Evolutionary conservation across 352 stramenopile species (phyloP).

Genomic region (Globisporangium orthogonon): DNA sequence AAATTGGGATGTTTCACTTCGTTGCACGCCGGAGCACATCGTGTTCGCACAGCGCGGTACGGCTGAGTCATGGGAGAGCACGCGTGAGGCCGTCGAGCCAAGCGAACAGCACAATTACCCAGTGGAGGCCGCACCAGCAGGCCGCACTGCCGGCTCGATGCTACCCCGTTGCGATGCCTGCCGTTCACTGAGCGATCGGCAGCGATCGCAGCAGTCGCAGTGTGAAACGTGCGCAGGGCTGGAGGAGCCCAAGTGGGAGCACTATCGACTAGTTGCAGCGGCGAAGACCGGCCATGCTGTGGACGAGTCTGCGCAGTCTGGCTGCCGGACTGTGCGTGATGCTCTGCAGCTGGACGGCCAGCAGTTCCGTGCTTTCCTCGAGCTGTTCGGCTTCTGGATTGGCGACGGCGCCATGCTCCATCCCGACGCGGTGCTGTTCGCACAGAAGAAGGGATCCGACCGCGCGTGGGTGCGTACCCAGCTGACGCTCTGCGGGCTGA

Average conservation of each 20-base stretch:
- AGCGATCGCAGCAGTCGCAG: constrained; percentile 1
- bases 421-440: constrained; percentile 4
- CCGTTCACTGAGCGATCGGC: background rate
- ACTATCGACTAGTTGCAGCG: constrained; percentile 10
- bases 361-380: constrained; percentile 8
- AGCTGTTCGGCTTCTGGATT: constrained; percentile 9
- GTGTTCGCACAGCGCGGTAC: constrained; percentile 10
- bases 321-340: background rate
- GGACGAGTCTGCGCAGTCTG: constrained; percentile 2
- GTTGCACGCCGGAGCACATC: constrained; percentile 9
- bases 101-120: constrained; percentile 1
- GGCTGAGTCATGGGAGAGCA: constrained; percentile 5
- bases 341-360: constrained; percentile 9
- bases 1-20: constrained; percentile 4
- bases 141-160: constrained; percentile 7
- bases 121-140: constrained; percentile 4
- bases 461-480: constrained; percentile 7
- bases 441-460: constrained; percentile 2
- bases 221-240: constrained; percentile 4
- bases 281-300: constrained; percentile 7
- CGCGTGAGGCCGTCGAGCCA: background rate
- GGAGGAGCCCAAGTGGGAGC: constrained; percentile 6
- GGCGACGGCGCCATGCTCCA: background rate
- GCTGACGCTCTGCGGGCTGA: constrained; percentile 6
- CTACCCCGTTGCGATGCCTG: constrained; percentile 7